Evolutionary conservation across 139 green algal species (phyloP).

Genomic region (Zygnema circumcarinatum): DNA sequence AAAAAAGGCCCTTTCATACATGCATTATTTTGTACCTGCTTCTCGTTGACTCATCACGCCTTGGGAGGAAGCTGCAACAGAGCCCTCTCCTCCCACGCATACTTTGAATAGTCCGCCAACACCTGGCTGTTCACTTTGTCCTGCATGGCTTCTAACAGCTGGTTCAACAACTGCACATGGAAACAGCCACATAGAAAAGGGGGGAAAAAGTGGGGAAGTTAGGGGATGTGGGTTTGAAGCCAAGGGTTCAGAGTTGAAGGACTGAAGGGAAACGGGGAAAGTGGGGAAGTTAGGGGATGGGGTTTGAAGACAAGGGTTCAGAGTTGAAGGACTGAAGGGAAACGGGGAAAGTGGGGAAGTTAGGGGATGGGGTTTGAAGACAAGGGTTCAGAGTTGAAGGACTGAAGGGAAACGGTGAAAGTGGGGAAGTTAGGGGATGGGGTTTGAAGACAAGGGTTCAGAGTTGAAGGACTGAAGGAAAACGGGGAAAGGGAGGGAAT

Average conservation of each 20-base stretch:
- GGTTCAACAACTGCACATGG: background rate
- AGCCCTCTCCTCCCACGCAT: conserved; percentile 11
- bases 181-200: background rate
- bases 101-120: background rate
- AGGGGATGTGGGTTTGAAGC: background rate
- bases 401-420: background rate
- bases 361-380: background rate
- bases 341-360: background rate
- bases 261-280: background rate
- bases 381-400: background rate
- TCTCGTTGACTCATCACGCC: no score
- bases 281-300: background rate
- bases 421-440: background rate
- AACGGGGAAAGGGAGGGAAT: background rate
- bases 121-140: conserved; percentile 23
- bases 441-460: background rate
- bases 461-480: background rate
- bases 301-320: background rate
- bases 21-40: no score
- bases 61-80: no score
- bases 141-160: background rate
- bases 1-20: no score
- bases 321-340: background rate
- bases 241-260: background rate
- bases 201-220: background rate